These are phyloP conservation scores for Beauveria rudraprayagi DNA, from an alignment of 2,329 filamentous ascomycete genomes.

Conservation along the genomic window DNA sequence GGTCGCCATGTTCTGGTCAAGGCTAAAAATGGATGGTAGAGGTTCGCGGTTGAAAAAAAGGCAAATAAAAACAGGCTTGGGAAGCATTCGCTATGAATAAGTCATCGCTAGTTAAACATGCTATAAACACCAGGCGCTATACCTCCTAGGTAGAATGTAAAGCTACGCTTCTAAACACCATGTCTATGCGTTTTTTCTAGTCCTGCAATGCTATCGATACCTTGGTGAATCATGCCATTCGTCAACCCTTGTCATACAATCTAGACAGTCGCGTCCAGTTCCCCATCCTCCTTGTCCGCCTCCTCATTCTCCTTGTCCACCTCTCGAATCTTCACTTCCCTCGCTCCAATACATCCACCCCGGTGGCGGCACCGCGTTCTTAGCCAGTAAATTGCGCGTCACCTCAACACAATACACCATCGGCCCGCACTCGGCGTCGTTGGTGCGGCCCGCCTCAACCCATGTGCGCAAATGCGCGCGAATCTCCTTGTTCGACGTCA, in stretches of 20 bases:
- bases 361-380: slow-evolving; percentile 20
- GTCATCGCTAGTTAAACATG: not conserved
- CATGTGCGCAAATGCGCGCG: slow-evolving; percentile 27
- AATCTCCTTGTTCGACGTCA: slow-evolving; percentile 35
- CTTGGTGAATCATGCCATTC: too few species aligned
- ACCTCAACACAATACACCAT: slow-evolving; percentile 26
- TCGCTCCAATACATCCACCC: not conserved
- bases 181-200: not conserved
- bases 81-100: not conserved
- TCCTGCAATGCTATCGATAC: not conserved
- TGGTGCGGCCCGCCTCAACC: slow-evolving; percentile 23
- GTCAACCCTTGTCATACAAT: too few species aligned
- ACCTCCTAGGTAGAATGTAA: not conserved
- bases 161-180: not conserved
- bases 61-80: not conserved
- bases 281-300: too few species aligned
- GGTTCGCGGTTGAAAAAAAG: too few species aligned
- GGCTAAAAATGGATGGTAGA: too few species aligned
- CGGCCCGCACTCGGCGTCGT: slow-evolving; percentile 24
- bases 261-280: too few species aligned
- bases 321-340: too few species aligned
- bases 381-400: slow-evolving; percentile 29
- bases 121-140: not conserved
- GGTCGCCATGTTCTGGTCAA: too few species aligned
- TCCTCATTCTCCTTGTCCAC: too few species aligned